Base-by-base conservation (phyloP, 1,139 yeast genomes). In the Torulaspora globosa region DNA sequence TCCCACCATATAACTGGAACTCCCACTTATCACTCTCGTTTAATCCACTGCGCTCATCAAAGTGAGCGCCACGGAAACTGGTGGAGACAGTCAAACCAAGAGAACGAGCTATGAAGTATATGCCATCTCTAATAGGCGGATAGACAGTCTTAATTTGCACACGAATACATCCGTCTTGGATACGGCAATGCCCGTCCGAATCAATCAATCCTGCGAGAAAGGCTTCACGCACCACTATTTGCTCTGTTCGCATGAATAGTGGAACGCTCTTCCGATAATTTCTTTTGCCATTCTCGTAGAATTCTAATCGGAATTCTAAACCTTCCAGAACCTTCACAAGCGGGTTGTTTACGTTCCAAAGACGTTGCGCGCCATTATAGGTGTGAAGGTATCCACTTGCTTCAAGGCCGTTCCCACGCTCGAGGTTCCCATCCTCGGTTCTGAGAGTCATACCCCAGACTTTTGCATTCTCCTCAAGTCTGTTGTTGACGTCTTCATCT, bases 171-270 rank as follows among this genome's bases (percentile, higher is more conserved):
- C 15, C 15, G 6, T 28, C n/a, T 27, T 27, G 30, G 6, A 15
- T 41, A 21, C 6, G 8, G n/a, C 5, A 15, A 30, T 11, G 18
- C 21, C 70, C 71, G 45, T 57, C 53, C 26, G 70, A 48, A 46
- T 69, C 73, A 49, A 69, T 53, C 18, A 69, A 53, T 60, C 72
- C 73, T 38, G 72, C 71, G 47, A 69, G 30, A 45, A 65, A 66
- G 26, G 51, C 48, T 57, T 70, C 73, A 51, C 73, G 63, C 37
- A 67, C 65, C 3, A 42, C 50, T 41, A 64, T 52, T 11, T 50
- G 46, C n/a, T 58, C 63, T 16, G 44, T 32, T 3, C 49, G 31
- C 28, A 58, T 41, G 12, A 38, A 41, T 11, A 16, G 5, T 28
- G 63, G 59, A 32, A 55, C 48, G 23, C 18, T 11, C 38, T 55